Base-by-base conservation (phyloP, 805 yeast species). In the Candida qinlingensis region DNA sequence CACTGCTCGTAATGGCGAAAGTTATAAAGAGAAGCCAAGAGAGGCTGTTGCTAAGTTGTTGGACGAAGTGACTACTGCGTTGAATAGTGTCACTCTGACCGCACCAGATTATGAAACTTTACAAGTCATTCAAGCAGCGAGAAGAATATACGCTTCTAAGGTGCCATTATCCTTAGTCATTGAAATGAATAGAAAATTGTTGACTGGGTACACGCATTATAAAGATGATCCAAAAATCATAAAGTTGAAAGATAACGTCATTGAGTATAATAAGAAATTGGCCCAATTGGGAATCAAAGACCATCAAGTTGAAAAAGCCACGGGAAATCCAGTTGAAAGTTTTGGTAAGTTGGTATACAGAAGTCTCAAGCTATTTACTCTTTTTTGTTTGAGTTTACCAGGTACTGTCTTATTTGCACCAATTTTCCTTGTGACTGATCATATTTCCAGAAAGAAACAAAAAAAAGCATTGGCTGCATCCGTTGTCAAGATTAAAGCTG, bases 21-120 rank as follows among this genome's bases (percentile, higher is more conserved):
- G 72, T 57, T 92, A 94, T 65, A 64, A 74, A 27, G 80, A 77
- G 33, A 79, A 85, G 11, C 84, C 88, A 42, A 77, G 86, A 54
- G 90, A 79, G 44, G 84, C 96, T 0, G 87, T 91, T 9, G 77
- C 81, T 43, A 80, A 82, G 42, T 69, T 91, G 35, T 73, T 92
- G 60, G 87, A 85, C 35, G 73, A 77, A 31, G 80, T 91, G 40
- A 82, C 91, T 7, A 78, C 82, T 47, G 88, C 94, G 4, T 73
- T 94, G 48, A 82, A 80, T 55, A 79, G 92, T 3, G 97, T 92
- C 25, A 92, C 98, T 0, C 92, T 90, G n/a, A 86, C 90, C 34
- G 87, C 96, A 54, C 91, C 91, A 25, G 97, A 90, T 62, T 92
- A 82, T 68, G 98, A 92, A 54, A 90, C 96, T 12, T 71, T 92